Evolutionary conservation across 202 grass and related monocot species (phyloP), one percentile per base, ranked within the genome.

Genomic region (Elaeis oleifera): DNA sequence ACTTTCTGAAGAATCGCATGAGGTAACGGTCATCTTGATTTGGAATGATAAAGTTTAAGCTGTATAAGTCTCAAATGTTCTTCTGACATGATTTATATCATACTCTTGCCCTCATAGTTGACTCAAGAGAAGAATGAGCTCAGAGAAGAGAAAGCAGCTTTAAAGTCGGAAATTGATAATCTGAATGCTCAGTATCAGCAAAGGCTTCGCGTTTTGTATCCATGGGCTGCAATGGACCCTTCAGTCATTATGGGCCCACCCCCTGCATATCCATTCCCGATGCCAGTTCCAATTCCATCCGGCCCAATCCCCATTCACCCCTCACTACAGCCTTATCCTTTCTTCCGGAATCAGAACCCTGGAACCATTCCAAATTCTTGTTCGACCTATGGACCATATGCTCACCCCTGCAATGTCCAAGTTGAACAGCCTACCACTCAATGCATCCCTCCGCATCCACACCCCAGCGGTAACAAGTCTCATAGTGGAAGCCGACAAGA

Each of bases 81-180:
- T 36, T 36, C 9, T 44, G 36, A 44, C 36, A 14, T 44, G 2
- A 44, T 44, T 44, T 44, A 14, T 1, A 14, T 44, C 9, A 44
- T 44, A 13, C 36, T 14, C 36, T 44, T 44, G 36, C 3, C 8
- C 36, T 31, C 56, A 56, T 71, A 96, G 90, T 77, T 96, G 70
- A 76, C 73, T 60, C 76, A 85, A 72, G 90, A 90, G 78, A 96
- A 90, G 69, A 85, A 78, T 63, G 90, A 96, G 64, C 83, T 96
- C 61, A 82, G 76, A 83, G 86, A 88, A 62, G 90, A 96, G 66
- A 96, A 90, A 73, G 67, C 78, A 76, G 71, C 78, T 54, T 49
- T 96, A 68, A 96, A 96, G 70, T 85, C 76, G 31, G 86, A 85
- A 23, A 80, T 90, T 72, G 86, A 96, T 82, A 71, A 72, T 69